Evolutionary conservation across 2,329 filamentous ascomycete genomes (phyloP).

Genomic region (Penicillium sp.): DNA sequence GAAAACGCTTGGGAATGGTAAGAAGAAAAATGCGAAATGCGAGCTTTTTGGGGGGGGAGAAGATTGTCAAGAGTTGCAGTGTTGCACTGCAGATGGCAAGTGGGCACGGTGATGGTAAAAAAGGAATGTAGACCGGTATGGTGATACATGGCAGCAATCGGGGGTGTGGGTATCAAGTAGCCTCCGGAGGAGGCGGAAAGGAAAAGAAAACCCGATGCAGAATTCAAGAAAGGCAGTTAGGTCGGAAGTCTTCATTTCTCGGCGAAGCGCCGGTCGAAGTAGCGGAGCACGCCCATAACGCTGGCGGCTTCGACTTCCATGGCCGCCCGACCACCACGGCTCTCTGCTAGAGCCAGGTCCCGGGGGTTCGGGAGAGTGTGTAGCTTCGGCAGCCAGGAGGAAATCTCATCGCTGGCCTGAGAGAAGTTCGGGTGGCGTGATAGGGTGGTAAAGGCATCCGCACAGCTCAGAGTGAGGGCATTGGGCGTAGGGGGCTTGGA

Average conservation of each 20-base stretch:
- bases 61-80: too few relatives aligned
- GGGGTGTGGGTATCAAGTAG: slow-evolving; percentile 25
- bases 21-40: slow-evolving; percentile 1
- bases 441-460: slow-evolving; percentile 74
- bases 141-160: slow-evolving; percentile 23
- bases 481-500: slow-evolving; percentile 33
- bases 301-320: slow-evolving; percentile 79
- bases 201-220: slow-evolving; percentile 13
- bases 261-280: slow-evolving; percentile 71
- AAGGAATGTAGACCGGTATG: slow-evolving; percentile 15
- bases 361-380: slow-evolving; percentile 52
- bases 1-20: neutral
- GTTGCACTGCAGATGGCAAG: too few relatives aligned
- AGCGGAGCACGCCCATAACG: slow-evolving; percentile 80
- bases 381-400: slow-evolving; percentile 72
- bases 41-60: slow-evolving; percentile 7
- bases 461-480: slow-evolving; percentile 58
- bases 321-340: slow-evolving; percentile 46
- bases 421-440: slow-evolving; percentile 74
- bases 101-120: neutral
- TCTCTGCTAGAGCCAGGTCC: slow-evolving; percentile 32
- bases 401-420: slow-evolving; percentile 68
- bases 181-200: slow-evolving; percentile 7
- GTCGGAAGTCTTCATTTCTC: slow-evolving; percentile 31
- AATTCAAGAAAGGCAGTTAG: slow-evolving; percentile 9